Base-by-base conservation (phyloP, 1,284 basidiomycete genomes). In the Puccinia novopanici region DNA sequence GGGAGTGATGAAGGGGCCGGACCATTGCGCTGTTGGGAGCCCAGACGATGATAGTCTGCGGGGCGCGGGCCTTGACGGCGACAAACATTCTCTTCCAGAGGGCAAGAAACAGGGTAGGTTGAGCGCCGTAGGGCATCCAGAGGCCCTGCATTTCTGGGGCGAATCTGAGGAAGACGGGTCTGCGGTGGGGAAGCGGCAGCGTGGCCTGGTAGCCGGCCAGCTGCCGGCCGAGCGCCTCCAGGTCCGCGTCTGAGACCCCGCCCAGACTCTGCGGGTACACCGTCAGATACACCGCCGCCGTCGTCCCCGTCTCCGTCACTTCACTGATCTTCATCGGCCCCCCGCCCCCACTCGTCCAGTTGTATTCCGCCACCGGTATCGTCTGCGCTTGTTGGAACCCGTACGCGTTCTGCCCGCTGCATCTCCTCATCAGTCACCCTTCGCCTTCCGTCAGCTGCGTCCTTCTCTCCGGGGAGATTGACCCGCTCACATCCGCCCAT, bases 81-180 rank as follows among this genome's bases (percentile, higher is more conserved):
- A 71, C 78, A 78, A 85, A 84, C 83, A 85, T 84, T 30, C 72
- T 57, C 45, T 80, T 75, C 83, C 83, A 85, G 22, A 80, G 68
- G 48, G 82, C 74, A 27, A 82, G 63, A 81, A 83, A 85, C 24
- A 54, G 81, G 19, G 83, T 82, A 27, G 85, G 85, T 74, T 85
- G 83, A 40, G 81, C 70, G 24, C 84, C 84, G 78, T 84, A 85
- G 9, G 67, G 8, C 81, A 84, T 85, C 85, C 85, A 85, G 13
- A 40, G 55, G 27, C 85, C 85, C 71, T 85, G 84, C 84, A 85
- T 84, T 73, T 85, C 85, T 8, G 85, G 85, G 22, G 84, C 84
- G 81, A 83, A 85, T 42, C 85, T 84, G 3, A 85, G 74, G 82
- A 84, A 85, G 55, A 83, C 82, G 22, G 81, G 81, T 63, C 85